Base-by-base conservation (phyloP, 1,139 yeast species). In the Kurtzmaniella quercitrusa region DNA sequence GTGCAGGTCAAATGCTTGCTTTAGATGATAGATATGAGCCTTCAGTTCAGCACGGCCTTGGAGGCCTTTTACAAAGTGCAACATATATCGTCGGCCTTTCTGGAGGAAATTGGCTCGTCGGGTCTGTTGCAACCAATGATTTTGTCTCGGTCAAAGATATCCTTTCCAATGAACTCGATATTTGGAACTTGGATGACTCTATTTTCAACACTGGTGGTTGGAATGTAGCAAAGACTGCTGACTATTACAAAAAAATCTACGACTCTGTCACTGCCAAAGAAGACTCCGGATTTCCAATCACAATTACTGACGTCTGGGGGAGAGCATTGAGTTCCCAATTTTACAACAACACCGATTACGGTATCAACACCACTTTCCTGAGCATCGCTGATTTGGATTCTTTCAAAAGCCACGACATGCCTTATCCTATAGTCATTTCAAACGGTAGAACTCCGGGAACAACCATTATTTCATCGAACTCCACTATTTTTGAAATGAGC, bases 221-320 rank as follows among this genome's bases (percentile, higher is more conserved):
- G 38, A 64, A 68, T 42, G 47, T 70, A 8, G 45, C 65, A 36
- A 56, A 61, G 23, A 68, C 74, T 1, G 60, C 59, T 16, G 48
- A 59, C 36, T 71, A 69, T 52, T 70, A 66, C 46, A 51, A 55
- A 18, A 54, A 57, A 4, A 62, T 71, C 33, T 51, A 55, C 5
- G 44, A 49, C 18, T 63, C 66, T 6, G 44, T 71, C 14, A 44
- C 33, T n/a, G 66, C 65, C 2, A 72, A 71, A 47, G 43, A 49
- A 33, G 59, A 56, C 32, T 69, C 70, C 2, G 73, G 73, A 1
- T 72, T 63, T 49, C 59, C 60, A 9, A 58, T 66, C 19, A 55
- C 74, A 5, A 50, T 71, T 34, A 71, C 77, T 22, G 78, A 72
- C 47, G 54, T 63, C 12, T 72, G 77, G 78, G 77, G 76, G 2